Evolutionary conservation across 768 basidiomycete species (phyloP).

Genomic region (Megacollybia marginata): DNA sequence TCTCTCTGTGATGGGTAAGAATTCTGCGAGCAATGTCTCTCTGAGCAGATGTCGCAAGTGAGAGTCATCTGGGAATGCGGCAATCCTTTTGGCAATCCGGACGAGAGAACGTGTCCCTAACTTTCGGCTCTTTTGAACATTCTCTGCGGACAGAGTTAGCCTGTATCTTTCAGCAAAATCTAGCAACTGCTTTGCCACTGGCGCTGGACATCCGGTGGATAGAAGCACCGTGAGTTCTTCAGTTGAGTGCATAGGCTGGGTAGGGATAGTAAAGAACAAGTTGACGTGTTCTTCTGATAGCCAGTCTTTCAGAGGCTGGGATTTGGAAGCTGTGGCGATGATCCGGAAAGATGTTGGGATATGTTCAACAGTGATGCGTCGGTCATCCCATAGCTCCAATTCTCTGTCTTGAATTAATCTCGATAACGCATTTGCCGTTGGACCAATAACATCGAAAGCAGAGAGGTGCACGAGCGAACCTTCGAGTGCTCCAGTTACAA

Average conservation of each 20-base stretch:
- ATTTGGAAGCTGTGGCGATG: conserved; percentile 57
- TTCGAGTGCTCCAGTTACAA: conserved; percentile 52
- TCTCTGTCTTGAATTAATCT: conserved; percentile 56
- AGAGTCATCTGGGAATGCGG: conserved; percentile 31
- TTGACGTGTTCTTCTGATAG: conserved; percentile 59
- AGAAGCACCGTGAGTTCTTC: conserved; percentile 46
- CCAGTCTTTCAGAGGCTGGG: conserved; percentile 62
- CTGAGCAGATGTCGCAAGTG: conserved; percentile 40
- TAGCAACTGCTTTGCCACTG: conserved; percentile 33
- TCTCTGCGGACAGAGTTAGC: conserved; percentile 44
- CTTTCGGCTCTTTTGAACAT: conserved; percentile 52
- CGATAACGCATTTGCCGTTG: conserved; percentile 57
- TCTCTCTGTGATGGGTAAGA: conserved; percentile 51
- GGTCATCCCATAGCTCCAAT: conserved; percentile 57
- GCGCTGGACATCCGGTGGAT: conserved; percentile 40
- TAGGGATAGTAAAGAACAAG: conserved; percentile 60
- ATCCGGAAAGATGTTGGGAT: conserved; percentile 54
- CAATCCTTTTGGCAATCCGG: conserved; percentile 44
- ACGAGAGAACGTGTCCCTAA: conserved; percentile 56
- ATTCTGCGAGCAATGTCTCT: conserved; percentile 48
- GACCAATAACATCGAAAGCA: conserved; percentile 57
- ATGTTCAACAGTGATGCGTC: conserved; percentile 46
- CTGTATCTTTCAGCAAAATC: conserved; percentile 54
- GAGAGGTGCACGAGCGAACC: conserved; percentile 53
- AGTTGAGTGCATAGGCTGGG: conserved; percentile 46